Evolutionary conservation across 164 flowering plant genomes (phyloP).

Genomic region (Aristolochia californica): DNA sequence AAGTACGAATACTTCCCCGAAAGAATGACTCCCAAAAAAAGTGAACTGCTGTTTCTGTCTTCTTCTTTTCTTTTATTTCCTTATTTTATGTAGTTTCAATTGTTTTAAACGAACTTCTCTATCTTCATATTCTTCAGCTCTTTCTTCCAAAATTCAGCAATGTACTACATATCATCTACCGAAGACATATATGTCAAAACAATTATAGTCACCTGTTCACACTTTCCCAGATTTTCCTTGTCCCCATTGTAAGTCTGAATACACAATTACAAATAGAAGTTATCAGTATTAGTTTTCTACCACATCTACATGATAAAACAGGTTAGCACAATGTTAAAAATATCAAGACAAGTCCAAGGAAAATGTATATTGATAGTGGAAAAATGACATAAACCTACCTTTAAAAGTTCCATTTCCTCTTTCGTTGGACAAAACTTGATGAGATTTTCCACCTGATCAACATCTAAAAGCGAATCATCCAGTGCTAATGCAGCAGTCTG

Average conservation of each 20-base stretch:
- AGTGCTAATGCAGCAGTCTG: conserved; percentile 91
- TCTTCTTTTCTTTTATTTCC: too few relatives aligned
- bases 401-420: conserved; percentile 96
- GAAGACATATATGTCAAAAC: background rate
- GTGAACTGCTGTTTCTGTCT: too few relatives aligned
- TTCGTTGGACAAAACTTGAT: conserved; percentile 94
- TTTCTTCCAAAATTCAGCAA: too few relatives aligned
- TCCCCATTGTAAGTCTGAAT: conserved; percentile 63
- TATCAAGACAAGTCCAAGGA: background rate
- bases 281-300: too few relatives aligned
- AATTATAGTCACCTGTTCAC: conserved; percentile 70
- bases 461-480: conserved; percentile 87
- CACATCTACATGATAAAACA: background rate
- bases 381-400: conserved; percentile 33
- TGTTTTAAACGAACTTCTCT: too few relatives aligned
- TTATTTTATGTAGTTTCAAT: too few relatives aligned
- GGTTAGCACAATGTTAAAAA: background rate
- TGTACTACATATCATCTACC: background rate
- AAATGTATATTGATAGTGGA: background rate
- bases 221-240: conserved; percentile 73
- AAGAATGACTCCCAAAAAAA: too few relatives aligned
- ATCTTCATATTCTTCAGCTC: too few relatives aligned
- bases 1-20: too few relatives aligned
- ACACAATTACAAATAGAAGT: background rate
- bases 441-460: conserved; percentile 94